Evolutionary conservation across 2,329 filamentous ascomycete genomes (phyloP).

Genomic region (Coniosporium tulheliwenetii): DNA sequence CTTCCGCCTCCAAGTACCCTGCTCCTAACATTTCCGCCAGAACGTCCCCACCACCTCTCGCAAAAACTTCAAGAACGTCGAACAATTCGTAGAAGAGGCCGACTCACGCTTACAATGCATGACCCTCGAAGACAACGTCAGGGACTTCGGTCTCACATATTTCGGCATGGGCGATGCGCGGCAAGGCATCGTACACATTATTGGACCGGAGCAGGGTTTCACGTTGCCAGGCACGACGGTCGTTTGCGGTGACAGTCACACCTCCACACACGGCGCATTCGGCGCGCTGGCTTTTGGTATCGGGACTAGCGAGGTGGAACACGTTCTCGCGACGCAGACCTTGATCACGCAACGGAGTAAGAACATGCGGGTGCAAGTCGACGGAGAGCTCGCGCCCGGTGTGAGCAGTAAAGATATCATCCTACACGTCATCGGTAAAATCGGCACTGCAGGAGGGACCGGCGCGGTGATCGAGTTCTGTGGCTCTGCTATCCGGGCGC

Average conservation of each 20-base stretch:
- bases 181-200: conserved; percentile 96
- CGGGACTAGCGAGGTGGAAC: conserved; percentile 95
- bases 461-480: conserved; percentile 95
- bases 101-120: conserved; percentile 89
- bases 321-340: conserved; percentile 92
- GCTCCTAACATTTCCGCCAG: conserved; percentile 25
- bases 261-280: conserved; percentile 94
- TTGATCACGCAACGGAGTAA: conserved; percentile 90
- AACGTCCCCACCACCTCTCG: conserved; percentile 87
- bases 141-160: conserved; percentile 90
- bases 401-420: conserved; percentile 95
- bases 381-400: conserved; percentile 75
- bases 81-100: conserved; percentile 84
- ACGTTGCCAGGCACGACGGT: conserved; percentile 93
- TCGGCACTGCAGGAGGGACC: conserved; percentile 89
- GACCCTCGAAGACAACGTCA: conserved; percentile 94
- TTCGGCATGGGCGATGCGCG: conserved; percentile 93
- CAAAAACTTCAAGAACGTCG: conserved; percentile 87
- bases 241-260: conserved; percentile 95
- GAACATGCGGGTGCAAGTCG: conserved; percentile 96
- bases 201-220: conserved; percentile 96
- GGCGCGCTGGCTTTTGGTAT: conserved; percentile 92
- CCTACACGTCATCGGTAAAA: conserved; percentile 80
- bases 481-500: conserved; percentile 72
- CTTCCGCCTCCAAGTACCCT: background rate